Evolutionary conservation across 1,284 basidiomycete genomes (phyloP), one percentile per base, ranked within the genome.

Genomic region (Puccinia horiana): DNA sequence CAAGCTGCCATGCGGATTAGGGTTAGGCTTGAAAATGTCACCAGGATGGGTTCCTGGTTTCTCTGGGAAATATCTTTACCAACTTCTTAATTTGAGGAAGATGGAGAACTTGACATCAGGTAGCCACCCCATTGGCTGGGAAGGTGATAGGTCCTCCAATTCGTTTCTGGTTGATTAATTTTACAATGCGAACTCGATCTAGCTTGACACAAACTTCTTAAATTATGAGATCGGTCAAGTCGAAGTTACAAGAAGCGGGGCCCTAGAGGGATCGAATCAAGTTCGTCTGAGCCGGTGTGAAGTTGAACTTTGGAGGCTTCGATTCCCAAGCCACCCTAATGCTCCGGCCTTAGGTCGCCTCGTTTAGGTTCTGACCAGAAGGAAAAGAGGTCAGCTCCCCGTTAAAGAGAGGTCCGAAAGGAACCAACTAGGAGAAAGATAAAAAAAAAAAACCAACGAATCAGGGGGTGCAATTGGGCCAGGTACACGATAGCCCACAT

Each of bases 401-500:
- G 26, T n/a, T n/a, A n/a, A n/a, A n/a, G n/a, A n/a, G n/a, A n/a
- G n/a, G n/a, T n/a, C n/a, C n/a, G n/a, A n/a, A n/a, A n/a, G n/a
- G n/a, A n/a, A n/a, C n/a, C n/a, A n/a, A 32, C 6, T 23, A 9
- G 23, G 5, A 44, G 23, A n/a, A 40, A 37, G 32, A 56, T 20
- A 26, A 58, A 44, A n/a, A 47, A 14, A 29, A 49, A 14, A 35
- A 32, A 86, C 89, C 83, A 83, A 96, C 95, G 88, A 86, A 96
- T 92, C 81, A 97, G 89, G 69, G 95, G 95, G 86, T 97, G 91
- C 75, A 96, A 87, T 87, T 97, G 95, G 0, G 94, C 93, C 86
- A 96, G 89, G 87, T 96, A 97, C 9, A 95, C 95, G 86, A 96
- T 91, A 87, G 92, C 92, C 95, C 95, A 97, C 92, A 97, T 93